Evolutionary conservation across 305 asterid genomes (phyloP).

Genomic region (Ilex paraguariensis): DNA sequence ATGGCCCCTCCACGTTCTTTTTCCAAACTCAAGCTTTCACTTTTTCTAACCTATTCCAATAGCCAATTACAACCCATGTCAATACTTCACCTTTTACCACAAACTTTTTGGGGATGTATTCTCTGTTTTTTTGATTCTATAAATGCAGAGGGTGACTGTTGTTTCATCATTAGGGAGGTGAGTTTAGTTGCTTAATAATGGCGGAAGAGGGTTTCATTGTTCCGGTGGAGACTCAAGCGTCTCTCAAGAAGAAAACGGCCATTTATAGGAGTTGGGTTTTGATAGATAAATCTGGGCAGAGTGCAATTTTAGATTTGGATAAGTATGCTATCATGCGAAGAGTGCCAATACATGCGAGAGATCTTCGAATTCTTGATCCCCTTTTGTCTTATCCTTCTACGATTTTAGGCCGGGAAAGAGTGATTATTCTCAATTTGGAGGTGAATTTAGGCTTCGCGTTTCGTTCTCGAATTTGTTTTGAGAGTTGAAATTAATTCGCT

Average conservation of each 20-base stretch:
- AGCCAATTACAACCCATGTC: too few species aligned
- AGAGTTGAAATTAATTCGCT: background rate
- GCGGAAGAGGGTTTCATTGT: background rate
- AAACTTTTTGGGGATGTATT: too few species aligned
- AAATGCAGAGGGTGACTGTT: too few species aligned
- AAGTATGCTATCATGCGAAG: background rate
- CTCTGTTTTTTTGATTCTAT: too few species aligned
- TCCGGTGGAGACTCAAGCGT: background rate
- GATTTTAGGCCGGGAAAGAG: background rate
- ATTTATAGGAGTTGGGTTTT: background rate
- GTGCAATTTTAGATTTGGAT: background rate
- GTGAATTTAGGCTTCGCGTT: background rate
- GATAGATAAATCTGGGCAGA: background rate
- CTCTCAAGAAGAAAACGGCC: background rate
- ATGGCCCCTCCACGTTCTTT: too few species aligned
- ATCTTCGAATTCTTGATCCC: constrained; percentile 1
- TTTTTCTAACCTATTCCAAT: too few species aligned
- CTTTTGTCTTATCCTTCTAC: background rate
- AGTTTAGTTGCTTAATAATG: background rate
- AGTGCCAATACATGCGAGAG: background rate
- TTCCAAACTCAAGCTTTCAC: too few species aligned
- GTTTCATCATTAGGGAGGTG: too few species aligned
- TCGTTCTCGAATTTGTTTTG: background rate
- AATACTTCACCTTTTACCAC: too few species aligned
- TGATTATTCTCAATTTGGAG: background rate